These are phyloP conservation scores for Pontederia paniculata DNA, from an alignment of 176 grass and related monocot genomes.

Conservation along the genomic window DNA sequence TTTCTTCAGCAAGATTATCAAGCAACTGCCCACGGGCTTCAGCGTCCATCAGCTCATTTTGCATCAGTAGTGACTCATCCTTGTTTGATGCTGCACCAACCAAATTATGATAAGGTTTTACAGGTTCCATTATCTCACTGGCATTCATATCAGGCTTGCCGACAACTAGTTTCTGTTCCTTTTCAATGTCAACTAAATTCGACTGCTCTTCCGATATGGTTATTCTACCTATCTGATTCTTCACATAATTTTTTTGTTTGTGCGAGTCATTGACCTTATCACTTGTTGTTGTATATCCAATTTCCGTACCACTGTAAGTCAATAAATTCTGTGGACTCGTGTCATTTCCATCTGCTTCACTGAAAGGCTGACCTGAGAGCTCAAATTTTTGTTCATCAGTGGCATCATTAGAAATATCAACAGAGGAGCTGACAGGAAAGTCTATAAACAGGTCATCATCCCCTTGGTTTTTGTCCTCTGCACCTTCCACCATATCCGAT, in stretches of 20 bases:
- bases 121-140: background rate
- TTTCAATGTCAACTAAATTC: background rate
- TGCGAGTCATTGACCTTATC: conserved; percentile 5
- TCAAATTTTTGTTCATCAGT: conserved; percentile 32
- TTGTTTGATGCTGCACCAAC: background rate
- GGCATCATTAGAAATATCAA: conserved; percentile 17
- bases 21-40: conserved; percentile 31
- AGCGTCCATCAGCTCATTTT: conserved; percentile 27
- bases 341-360: conserved; percentile 28
- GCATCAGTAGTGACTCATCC: conserved; percentile 7
- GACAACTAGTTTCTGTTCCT: background rate
- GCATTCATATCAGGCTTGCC: background rate
- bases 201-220: conserved; percentile 6
- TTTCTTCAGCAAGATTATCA: conserved; percentile 57
- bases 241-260: conserved; percentile 12
- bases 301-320: background rate
- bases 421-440: conserved; percentile 7
- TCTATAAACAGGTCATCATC: conserved; percentile 8
- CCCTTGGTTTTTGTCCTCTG: background rate
- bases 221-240: conserved; percentile 5
- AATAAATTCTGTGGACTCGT: conserved; percentile 1
- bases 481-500: conserved; percentile 11
- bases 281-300: background rate
- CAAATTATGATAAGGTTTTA: background rate
- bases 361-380: background rate